A percentile compares a stretch with the other conserved stretches of the same genome.
Evolutionary conservation across 2,329 filamentous ascomycete genomes (phyloP).

Genomic region (Gremmenia infestans): DNA sequence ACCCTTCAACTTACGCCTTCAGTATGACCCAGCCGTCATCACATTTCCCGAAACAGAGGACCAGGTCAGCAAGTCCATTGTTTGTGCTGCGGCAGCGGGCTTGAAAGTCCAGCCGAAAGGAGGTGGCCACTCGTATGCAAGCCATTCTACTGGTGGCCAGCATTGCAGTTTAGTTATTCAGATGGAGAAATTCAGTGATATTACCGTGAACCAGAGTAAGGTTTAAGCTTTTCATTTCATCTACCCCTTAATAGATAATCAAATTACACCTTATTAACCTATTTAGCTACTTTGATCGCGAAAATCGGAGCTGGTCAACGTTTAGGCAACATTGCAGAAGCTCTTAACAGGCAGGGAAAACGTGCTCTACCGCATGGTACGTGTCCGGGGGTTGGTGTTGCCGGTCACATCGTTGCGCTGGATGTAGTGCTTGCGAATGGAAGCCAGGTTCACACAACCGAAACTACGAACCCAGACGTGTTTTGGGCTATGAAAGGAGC

Average conservation of each 20-base stretch:
- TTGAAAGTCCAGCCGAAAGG: conserved; percentile 44
- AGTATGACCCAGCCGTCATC: conserved; percentile 8
- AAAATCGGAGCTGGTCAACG: conserved; percentile 38
- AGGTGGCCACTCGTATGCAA: conserved; percentile 50
- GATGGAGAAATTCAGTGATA: conserved; percentile 45
- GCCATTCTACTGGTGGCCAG: conserved; percentile 38
- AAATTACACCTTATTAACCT: neutral
- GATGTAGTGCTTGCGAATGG: conserved; percentile 41
- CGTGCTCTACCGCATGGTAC: conserved; percentile 41
- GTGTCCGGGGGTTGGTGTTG: conserved; percentile 42
- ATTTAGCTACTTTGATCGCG: conserved; percentile 16
- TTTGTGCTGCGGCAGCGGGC: conserved; percentile 37
- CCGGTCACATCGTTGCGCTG: conserved; percentile 42
- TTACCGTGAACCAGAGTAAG: conserved; percentile 41
- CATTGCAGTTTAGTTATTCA: conserved; percentile 50
- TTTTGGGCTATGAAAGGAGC: conserved; percentile 33
- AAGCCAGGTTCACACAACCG: conserved; percentile 23
- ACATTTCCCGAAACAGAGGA: conserved; percentile 23
- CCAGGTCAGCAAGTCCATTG: conserved; percentile 38
- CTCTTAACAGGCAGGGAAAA: conserved; percentile 33
- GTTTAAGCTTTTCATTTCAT: neutral
- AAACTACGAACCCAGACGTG: conserved; percentile 25
- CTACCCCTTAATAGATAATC: no score
- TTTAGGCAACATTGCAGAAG: conserved; percentile 39
- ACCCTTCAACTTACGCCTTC: conserved; percentile 12